Evolutionary conservation across 1,284 basidiomycete genomes (phyloP).

Genomic region (Coniferiporia sulphurascens): DNA sequence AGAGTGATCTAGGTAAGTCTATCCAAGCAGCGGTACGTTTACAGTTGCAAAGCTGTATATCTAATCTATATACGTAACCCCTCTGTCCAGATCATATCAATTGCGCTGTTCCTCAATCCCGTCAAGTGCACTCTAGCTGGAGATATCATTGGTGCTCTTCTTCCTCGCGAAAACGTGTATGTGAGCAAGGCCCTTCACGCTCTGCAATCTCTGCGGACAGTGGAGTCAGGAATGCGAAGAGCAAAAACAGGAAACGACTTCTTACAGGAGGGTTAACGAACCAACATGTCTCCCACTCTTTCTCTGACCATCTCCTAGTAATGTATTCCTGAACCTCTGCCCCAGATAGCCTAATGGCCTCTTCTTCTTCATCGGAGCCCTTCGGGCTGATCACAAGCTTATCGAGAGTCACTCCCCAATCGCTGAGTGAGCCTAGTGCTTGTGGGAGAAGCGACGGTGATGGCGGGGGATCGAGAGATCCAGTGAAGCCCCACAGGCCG

Average conservation of each 20-base stretch:
- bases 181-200: conserved; percentile 72
- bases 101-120: background rate
- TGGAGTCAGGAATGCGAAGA: background rate
- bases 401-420: conserved; percentile 64
- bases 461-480: conserved; percentile 47
- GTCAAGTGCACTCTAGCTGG: conserved; percentile 3
- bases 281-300: conserved; percentile 79
- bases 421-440: conserved; percentile 54
- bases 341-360: conserved; percentile 46
- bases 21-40: too few relatives aligned
- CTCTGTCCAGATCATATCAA: background rate
- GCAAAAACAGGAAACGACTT: conserved; percentile 4
- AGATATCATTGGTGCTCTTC: conserved; percentile 30
- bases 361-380: conserved; percentile 48
- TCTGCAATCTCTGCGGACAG: conserved; percentile 60
- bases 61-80: too few relatives aligned
- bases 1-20: too few relatives aligned
- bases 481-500: conserved; percentile 77
- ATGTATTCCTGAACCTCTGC: conserved; percentile 60
- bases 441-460: conserved; percentile 55
- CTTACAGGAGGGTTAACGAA: conserved; percentile 80
- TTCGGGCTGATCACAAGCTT: conserved; percentile 46
- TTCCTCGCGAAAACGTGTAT: conserved; percentile 72
- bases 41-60: too few relatives aligned
- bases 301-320: conserved; percentile 55